Evolutionary conservation across 306 rosid genomes (phyloP), one percentile per base, ranked within the genome.

Genomic region (Acacia crassicarpa): DNA sequence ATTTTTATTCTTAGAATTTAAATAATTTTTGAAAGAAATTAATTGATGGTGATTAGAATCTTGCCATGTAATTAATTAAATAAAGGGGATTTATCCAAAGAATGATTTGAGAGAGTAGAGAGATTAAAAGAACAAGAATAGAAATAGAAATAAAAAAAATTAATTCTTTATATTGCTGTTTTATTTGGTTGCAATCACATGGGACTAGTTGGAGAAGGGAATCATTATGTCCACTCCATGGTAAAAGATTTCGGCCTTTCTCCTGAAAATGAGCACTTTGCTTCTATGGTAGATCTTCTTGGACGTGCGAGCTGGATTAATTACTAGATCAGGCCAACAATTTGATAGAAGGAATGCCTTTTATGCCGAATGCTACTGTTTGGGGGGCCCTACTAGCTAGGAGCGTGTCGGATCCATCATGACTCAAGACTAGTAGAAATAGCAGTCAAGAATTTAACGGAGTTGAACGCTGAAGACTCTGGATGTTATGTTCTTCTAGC

Each of bases 271-370:
- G 89, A 85, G 79, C 91, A 85, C 85, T 88, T 80, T 83, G 82
- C 84, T 35, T 88, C 82, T 56, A 83, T 85, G 89, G 91, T 85
- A 22, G 88, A 85, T 81, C 82, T 88, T 82, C 82, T 88, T 54
- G 91, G 91, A n/a, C n/a, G n/a, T n/a, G n/a, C 81, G 87, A 44
- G 86, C 85, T 23, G 89, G 88, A n/a, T n/a, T 49, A 68, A 12
- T 81, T 80, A 51, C 79, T 88, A 25, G 79, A 83, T 66, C 83
- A 88, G 59, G 88, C 91, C 58, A 85, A 81, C 67, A 85, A 62
- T 74, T 74, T 88, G 86, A 85, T 85, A 46, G 80, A 85, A 25
- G 82, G 65, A 59, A 80, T 85, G 83, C 83, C 83, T 53, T 68
- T 83, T 19, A 88, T 83, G 75, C 89, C 91, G 30, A 85, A 74